A percentile compares a stretch with the other conserved stretches of the same genome.
phyloP scores from a whole-genome alignment of 768 basidiomycete genomes.

The Mycena albidolilacea region DNA sequence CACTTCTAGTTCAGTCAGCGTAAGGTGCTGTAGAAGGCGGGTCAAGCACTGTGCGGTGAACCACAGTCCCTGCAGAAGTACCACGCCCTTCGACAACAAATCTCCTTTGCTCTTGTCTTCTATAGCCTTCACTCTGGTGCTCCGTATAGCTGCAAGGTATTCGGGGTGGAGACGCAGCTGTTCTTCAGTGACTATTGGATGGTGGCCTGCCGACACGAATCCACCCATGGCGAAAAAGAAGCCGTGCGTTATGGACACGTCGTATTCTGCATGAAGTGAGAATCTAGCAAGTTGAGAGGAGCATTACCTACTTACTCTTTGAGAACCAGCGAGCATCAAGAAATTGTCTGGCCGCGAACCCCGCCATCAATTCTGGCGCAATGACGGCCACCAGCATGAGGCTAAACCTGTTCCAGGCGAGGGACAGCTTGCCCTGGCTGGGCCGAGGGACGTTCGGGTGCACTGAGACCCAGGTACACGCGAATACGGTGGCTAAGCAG shows the following conservation, averaged over 20 bases:
- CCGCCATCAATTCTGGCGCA: background rate
- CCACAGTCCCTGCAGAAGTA: conserved; percentile 52
- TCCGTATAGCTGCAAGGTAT: conserved; percentile 3
- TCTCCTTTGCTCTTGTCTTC: conserved; percentile 51
- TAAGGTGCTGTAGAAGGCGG: conserved; percentile 43
- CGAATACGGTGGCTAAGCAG: too few relatives aligned
- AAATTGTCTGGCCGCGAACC: background rate
- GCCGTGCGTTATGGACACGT: conserved; percentile 1
- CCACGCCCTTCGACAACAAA: conserved; percentile 51
- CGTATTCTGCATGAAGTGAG: background rate
- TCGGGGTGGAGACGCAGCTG: background rate
- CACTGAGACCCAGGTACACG: too few relatives aligned
- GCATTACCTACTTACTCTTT: background rate
- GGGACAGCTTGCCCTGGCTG: too few relatives aligned
- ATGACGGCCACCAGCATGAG: background rate
- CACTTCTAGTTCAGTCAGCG: conserved; percentile 53
- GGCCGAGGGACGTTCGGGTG: too few relatives aligned
- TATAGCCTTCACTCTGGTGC: conserved; percentile 36
- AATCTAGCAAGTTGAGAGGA: background rate
- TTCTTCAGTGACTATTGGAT: conserved; percentile 26
- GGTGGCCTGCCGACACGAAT: conserved; percentile 7
- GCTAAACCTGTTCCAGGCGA: too few relatives aligned
- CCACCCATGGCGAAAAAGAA: conserved; percentile 17
- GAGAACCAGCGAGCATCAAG: background rate
- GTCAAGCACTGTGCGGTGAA: conserved; percentile 51